phyloP scores from a whole-genome alignment of 306 rosid species.

The Crataegus laevigata region DNA sequence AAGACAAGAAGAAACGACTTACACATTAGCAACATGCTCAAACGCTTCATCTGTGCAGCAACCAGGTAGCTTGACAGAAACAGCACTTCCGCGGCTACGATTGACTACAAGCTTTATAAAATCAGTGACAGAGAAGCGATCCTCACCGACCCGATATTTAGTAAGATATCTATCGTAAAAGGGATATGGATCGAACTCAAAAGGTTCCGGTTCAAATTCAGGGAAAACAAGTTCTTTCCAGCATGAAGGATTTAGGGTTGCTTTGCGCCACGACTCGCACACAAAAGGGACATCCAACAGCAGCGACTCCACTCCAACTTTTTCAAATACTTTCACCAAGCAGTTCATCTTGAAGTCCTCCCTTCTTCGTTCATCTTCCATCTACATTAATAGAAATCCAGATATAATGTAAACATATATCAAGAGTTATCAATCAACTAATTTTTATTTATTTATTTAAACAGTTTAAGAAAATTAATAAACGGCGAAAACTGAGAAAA shows the following conservation, averaged over 20 bases:
- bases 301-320: not conserved
- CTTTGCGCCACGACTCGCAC: slow-evolving; percentile 4
- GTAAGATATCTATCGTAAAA: not conserved
- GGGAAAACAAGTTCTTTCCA: not conserved
- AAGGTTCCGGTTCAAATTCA: not conserved
- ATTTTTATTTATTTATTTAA: no score
- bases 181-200: not conserved
- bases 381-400: not conserved
- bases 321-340: not conserved
- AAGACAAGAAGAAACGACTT: not conserved
- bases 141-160: not conserved
- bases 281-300: slow-evolving; percentile 8
- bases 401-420: no score
- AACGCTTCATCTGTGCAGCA: not conserved
- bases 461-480: no score
- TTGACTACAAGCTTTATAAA: not conserved
- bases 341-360: not conserved
- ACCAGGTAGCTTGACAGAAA: slow-evolving; percentile 1
- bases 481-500: no score
- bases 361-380: slow-evolving; percentile 1
- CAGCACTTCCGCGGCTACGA: not conserved
- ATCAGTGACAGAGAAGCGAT: not conserved
- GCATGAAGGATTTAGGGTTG: not conserved
- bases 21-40: not conserved
- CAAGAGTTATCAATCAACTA: no score